Percentiles rank a stretch among this genome's conserved stretches.
These are phyloP conservation scores for Dimargaris cristalligena DNA, from an alignment of 192 early-diverging fungal species.

Conservation along the genomic window DNA sequence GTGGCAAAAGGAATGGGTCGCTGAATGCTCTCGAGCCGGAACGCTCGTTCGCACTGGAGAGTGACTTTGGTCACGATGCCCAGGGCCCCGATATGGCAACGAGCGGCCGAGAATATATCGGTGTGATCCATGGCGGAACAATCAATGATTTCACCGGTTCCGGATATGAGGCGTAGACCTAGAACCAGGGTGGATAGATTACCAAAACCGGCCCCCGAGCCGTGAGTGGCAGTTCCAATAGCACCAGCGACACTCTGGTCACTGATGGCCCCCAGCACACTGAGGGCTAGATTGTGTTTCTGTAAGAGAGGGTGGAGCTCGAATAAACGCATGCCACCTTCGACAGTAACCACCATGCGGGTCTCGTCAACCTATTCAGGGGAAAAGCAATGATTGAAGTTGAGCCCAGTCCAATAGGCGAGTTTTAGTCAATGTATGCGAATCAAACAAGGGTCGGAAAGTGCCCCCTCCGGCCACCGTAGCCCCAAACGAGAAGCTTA, in stretches of 20 bases:
- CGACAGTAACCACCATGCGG: slow-evolving; percentile 39
- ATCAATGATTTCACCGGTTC: slow-evolving; percentile 25
- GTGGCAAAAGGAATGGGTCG: slow-evolving; percentile 34
- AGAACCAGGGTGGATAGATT: slow-evolving; percentile 38
- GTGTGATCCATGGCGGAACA: slow-evolving; percentile 28
- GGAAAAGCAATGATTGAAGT: too few species aligned
- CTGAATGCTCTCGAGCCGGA: slow-evolving; percentile 48
- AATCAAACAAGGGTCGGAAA: too few species aligned
- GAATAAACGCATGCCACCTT: slow-evolving; percentile 46
- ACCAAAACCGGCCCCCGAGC: slow-evolving; percentile 44
- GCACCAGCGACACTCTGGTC: slow-evolving; percentile 57
- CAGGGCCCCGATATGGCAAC: slow-evolving; percentile 46
- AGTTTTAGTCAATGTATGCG: too few species aligned
- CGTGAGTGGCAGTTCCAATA: slow-evolving; percentile 57
- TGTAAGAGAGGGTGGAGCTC: slow-evolving; percentile 36
- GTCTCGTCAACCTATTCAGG: too few species aligned
- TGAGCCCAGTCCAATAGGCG: too few species aligned
- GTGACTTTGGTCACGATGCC: slow-evolving; percentile 52
- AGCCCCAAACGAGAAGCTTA: too few species aligned
- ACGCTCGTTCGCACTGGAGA: slow-evolving; percentile 44
- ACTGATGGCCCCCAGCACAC: slow-evolving; percentile 52
- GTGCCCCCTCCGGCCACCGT: too few species aligned
- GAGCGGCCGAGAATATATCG: slow-evolving; percentile 47
- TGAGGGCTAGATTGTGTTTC: slow-evolving; percentile 40
- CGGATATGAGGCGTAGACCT: slow-evolving; percentile 41